Evolutionary conservation across 768 basidiomycete species (phyloP), one percentile per base, ranked within the genome.

Genomic region (Lactifluus volemus): DNA sequence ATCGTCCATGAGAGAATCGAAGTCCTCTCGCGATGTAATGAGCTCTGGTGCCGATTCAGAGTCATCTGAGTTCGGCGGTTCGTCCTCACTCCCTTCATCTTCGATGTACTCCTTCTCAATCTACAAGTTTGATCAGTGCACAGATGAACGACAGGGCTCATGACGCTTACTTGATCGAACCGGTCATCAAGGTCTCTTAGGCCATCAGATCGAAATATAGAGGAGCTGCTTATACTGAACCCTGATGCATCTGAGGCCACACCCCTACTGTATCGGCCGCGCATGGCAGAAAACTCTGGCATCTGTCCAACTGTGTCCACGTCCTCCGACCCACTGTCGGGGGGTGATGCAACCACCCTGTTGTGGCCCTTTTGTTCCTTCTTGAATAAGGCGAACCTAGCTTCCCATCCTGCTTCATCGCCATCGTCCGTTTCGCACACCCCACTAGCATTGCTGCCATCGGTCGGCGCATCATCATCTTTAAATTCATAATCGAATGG

Each of bases 161-260:
- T 38, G 45, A 39, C 17, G 68, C 79, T 63, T 66, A 92, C 97
- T 79, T 92, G 85, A 68, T 98, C 95, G 70, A 98, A 99, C 11
- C 86, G 82, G 69, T 98, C 92, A 69, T 99, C 97, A 47, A 99
- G 77, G 2, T 85, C 88, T 54, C 90, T 84, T 32, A 98, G 74
- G 0, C 92, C 86, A 67, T 93, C 88, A 65, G 91, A 98, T 49
- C 97, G 84, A 74, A 84, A 89, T 89, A 98, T 92, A 14, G 92
- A 92, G 3, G 92, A 93, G 68, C 92, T 94, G 71, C 90, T 96
- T 94, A 99, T 98, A 70, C 89, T 92, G 78, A 96, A 96, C 12
- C 92, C 94, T 21, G 91, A 92, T 9, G 91, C 93, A 64, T 92
- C 88, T 53, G 89, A 92, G 0, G 84, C 78, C 3, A 84, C 85